Conservation (phyloP, 164 flowering plant species). For the Litsea cubeba region DNA sequence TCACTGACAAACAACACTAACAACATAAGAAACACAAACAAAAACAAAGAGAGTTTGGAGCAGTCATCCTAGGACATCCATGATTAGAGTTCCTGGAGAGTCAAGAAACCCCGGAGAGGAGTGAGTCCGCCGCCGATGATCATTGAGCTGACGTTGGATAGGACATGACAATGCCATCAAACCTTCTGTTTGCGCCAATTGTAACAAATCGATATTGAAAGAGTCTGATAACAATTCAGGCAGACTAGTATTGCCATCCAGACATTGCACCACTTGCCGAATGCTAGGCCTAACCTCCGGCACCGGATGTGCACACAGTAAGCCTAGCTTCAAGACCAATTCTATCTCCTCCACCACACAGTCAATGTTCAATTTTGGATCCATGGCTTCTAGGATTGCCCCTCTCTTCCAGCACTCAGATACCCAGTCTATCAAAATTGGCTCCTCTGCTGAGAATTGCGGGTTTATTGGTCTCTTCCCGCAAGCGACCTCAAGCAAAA, state of each 20-base stretch:
- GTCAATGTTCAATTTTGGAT: slow-evolving; percentile 8
- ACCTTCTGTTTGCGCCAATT: not conserved
- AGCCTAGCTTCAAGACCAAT: slow-evolving; percentile 18
- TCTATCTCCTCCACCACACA: slow-evolving; percentile 12
- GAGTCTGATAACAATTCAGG: not conserved
- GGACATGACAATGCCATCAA: not conserved
- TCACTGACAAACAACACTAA: no score
- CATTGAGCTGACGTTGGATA: not conserved
- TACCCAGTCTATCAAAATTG: slow-evolving; percentile 17
- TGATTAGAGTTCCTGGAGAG: not conserved
- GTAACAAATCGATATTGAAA: not conserved
- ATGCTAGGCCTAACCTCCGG: slow-evolving; percentile 13
- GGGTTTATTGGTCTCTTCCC: slow-evolving; percentile 13
- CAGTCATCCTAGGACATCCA: no score
- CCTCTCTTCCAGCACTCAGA: slow-evolving; percentile 12
- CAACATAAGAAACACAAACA: no score
- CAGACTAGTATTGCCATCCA: not conserved
- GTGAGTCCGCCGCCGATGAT: not conserved
- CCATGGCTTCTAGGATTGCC: slow-evolving; percentile 11
- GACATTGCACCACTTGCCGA: slow-evolving; percentile 16
- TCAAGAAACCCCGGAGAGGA: slow-evolving; percentile 3
- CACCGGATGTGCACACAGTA: slow-evolving; percentile 12
- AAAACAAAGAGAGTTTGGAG: no score
- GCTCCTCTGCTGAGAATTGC: not conserved
- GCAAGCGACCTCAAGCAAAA: slow-evolving; percentile 20